A percentile compares a stretch with the other conserved stretches of the same genome.
phyloP scores from a whole-genome alignment of 768 basidiomycete genomes.

The Fomitopsis serialis region DNA sequence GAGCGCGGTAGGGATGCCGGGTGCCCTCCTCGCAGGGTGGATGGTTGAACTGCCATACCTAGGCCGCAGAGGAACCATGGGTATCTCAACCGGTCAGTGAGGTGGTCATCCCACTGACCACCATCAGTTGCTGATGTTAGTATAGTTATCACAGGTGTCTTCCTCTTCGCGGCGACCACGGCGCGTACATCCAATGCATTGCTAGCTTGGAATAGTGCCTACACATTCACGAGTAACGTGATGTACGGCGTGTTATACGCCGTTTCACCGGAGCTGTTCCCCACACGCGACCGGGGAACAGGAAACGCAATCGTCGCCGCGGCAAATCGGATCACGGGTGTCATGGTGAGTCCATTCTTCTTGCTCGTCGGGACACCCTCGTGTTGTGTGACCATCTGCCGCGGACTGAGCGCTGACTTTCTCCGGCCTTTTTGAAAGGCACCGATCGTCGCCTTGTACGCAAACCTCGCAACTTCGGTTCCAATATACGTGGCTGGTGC shows the following conservation, averaged over 20 bases:
- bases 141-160: slow-evolving; percentile 46
- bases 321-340: slow-evolving; percentile 51
- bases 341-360: slow-evolving; percentile 44
- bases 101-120: background rate
- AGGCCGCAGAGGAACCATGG: slow-evolving; percentile 50
- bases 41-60: slow-evolving; percentile 45
- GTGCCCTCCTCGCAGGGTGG: slow-evolving; percentile 50
- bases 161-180: slow-evolving; percentile 53
- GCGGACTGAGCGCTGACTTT: background rate
- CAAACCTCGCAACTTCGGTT: slow-evolving; percentile 38
- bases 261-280: slow-evolving; percentile 48
- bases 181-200: slow-evolving; percentile 46
- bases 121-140: slow-evolving; percentile 3
- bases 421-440: slow-evolving; percentile 26
- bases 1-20: slow-evolving; percentile 52
- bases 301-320: slow-evolving; percentile 49
- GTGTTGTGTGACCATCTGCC: background rate
- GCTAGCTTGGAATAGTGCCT: slow-evolving; percentile 55
- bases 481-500: slow-evolving; percentile 50
- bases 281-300: slow-evolving; percentile 48
- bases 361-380: background rate
- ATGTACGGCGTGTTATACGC: slow-evolving; percentile 47
- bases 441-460: slow-evolving; percentile 43
- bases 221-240: slow-evolving; percentile 50
- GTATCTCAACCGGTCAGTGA: slow-evolving; percentile 40